These are phyloP conservation scores for Debaryomyces udenii DNA, from an alignment of 1,139 yeast genomes.

Conservation along the genomic window DNA sequence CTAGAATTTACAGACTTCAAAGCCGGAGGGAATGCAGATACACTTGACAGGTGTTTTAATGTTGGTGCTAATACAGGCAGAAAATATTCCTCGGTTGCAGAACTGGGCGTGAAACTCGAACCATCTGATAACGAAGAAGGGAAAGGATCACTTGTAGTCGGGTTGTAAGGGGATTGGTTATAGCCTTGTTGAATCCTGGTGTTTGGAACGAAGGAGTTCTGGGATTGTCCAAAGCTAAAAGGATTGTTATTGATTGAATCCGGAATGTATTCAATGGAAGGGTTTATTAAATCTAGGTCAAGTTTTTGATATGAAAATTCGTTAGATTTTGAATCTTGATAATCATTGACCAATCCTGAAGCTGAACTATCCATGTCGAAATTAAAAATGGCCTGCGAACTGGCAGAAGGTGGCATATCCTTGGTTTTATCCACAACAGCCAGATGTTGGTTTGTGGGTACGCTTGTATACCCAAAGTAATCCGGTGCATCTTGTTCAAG, in stretches of 20 bases:
- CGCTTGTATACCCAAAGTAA: not conserved
- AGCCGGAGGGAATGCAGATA: conserved; percentile 7
- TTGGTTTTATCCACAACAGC: not conserved
- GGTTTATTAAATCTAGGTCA: conserved; percentile 9
- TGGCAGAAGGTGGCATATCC: not conserved
- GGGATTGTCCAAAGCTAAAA: conserved; percentile 1
- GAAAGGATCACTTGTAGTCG: conserved; percentile 20
- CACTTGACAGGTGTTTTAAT: conserved; percentile 8
- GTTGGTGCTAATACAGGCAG: conserved; percentile 7
- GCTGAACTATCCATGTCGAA: conserved; percentile 3
- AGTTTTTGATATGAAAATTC: conserved; percentile 8
- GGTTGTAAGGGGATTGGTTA: conserved; percentile 5
- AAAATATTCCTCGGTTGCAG: conserved; percentile 16
- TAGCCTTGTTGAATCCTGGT: not conserved
- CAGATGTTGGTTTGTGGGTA: not conserved
- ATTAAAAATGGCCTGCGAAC: conserved; percentile 1
- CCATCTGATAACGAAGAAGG: conserved; percentile 26
- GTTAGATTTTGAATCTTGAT: conserved; percentile 6
- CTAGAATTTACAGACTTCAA: not conserved
- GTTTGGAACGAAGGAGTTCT: not conserved
- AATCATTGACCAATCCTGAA: conserved; percentile 4
- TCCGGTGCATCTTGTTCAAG: not conserved
- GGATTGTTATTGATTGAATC: conserved; percentile 8
- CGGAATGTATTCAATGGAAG: conserved; percentile 11
- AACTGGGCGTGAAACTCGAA: conserved; percentile 25